Evolutionary conservation across 2,329 filamentous ascomycete species (phyloP), one percentile per base, ranked within the genome.

Genomic region (Hypoxylon sp.): DNA sequence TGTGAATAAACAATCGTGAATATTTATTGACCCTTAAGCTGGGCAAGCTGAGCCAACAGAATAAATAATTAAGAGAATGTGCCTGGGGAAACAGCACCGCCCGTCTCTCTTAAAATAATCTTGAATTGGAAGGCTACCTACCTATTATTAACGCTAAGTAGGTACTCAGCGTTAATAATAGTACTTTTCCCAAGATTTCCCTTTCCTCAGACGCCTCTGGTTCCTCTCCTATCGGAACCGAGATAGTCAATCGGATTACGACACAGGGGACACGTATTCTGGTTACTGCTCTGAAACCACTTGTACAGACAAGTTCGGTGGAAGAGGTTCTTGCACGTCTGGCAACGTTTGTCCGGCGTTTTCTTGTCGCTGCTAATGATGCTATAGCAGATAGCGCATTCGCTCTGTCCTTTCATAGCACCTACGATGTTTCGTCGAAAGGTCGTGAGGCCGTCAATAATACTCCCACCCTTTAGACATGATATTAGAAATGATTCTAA

Each of bases 301-400:
- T 95, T 94, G 84, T 94, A 97, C 81, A 99, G 81, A 82, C 96
- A 99, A 2, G 88, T 88, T 0, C 91, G 88, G 81, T 99, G 96
- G 84, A 98, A 99, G 59, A 92, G 84, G 81, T 99, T 95, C 84
- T 94, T 95, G 86, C 96, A 99, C 1, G 95, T 98, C 51, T 87
- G 85, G 80, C 96, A 99, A 60, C 89, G 86, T 85, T 98, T 98
- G 79, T 96, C 95, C 0, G 96, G 96, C 79, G 97, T 89, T 80
- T 92, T 92, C 84, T 93, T 93, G 79, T 98, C 94, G 6, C 88
- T 89, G 17, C 93, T 93, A 71, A 99, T 93, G 77, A 99, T 94
- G 66, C 91, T 94, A 83, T 98, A 98, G 84, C 95, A 98, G 78
- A 98, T 98, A 9, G 96, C 94, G 78, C 96, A 99, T 80, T 99